phyloP scores from a whole-genome alignment of 192 early-diverging fungal species.

The Rhizophagus sp. region DNA sequence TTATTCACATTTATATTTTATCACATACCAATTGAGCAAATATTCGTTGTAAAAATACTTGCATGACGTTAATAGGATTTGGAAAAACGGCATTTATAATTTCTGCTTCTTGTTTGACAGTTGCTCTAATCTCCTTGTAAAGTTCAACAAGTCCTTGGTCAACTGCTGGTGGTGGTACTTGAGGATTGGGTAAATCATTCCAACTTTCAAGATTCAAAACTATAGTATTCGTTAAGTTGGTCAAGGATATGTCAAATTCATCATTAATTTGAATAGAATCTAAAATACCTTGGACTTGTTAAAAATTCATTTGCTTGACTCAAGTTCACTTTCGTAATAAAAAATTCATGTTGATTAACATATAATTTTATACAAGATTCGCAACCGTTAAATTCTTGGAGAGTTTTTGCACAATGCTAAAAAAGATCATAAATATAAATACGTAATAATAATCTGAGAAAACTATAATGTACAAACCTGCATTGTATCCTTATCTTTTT shows the following conservation, averaged over 20 bases:
- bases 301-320: slow-evolving; percentile 52
- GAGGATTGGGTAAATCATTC: slow-evolving; percentile 52
- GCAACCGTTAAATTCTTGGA: slow-evolving; percentile 96
- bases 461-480: slow-evolving; percentile 47
- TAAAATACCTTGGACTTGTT: slow-evolving; percentile 23
- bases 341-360: slow-evolving; percentile 97
- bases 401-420: slow-evolving; percentile 82
- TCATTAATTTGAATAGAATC: background rate
- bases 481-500: slow-evolving; percentile 75
- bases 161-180: slow-evolving; percentile 58
- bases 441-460: background rate
- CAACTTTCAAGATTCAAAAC: slow-evolving; percentile 32
- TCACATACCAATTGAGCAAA: slow-evolving; percentile 89
- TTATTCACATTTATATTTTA: background rate
- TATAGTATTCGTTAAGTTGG: background rate
- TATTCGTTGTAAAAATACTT: slow-evolving; percentile 90
- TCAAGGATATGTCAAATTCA: background rate
- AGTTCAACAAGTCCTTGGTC: slow-evolving; percentile 73
- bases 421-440: background rate
- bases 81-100: slow-evolving; percentile 95
- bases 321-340: slow-evolving; percentile 77
- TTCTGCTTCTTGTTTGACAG: slow-evolving; percentile 84
- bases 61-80: slow-evolving; percentile 85
- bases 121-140: slow-evolving; percentile 82
- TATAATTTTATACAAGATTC: slow-evolving; percentile 92